Conservation (phyloP, 2,329 filamentous ascomycete species). For the Phaeosphaeriaceae sp. region DNA sequence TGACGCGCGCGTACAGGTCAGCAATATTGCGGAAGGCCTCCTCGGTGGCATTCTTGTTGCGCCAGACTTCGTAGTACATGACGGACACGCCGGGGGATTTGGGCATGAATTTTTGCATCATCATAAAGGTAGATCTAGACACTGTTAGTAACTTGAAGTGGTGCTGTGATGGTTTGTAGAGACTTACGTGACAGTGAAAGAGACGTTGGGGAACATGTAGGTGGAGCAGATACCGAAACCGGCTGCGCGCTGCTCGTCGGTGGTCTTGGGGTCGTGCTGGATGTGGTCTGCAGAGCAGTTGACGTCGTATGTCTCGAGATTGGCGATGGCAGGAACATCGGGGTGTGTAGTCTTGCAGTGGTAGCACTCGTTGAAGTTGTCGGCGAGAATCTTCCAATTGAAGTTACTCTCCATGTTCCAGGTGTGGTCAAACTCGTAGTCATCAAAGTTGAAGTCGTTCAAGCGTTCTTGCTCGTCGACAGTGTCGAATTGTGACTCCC, state of each 20-base stretch:
- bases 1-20: slow-evolving; percentile 69
- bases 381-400: slow-evolving; percentile 50
- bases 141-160: slow-evolving; percentile 12
- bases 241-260: slow-evolving; percentile 30
- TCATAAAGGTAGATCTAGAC: slow-evolving; percentile 61
- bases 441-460: slow-evolving; percentile 42
- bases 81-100: slow-evolving; percentile 58
- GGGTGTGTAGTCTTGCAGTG: slow-evolving; percentile 69
- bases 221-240: slow-evolving; percentile 40
- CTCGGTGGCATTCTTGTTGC: slow-evolving; percentile 67
- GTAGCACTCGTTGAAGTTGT: slow-evolving; percentile 74
- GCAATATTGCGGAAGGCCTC: slow-evolving; percentile 66
- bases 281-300: slow-evolving; percentile 40
- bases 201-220: slow-evolving; percentile 43
- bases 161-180: not conserved
- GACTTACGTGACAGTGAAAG: slow-evolving; percentile 40
- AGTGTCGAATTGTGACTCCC: slow-evolving; percentile 39
- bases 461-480: slow-evolving; percentile 45
- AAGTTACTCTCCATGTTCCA: slow-evolving; percentile 42
- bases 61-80: slow-evolving; percentile 71
- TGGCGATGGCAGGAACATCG: slow-evolving; percentile 63
- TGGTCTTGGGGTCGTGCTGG: slow-evolving; percentile 42
- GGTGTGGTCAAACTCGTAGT: slow-evolving; percentile 58
- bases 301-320: slow-evolving; percentile 62
- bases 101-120: slow-evolving; percentile 70